phyloP scores from a whole-genome alignment of 371 early-diverging fungal genomes.

The Syncephalastrum racemosum region DNA sequence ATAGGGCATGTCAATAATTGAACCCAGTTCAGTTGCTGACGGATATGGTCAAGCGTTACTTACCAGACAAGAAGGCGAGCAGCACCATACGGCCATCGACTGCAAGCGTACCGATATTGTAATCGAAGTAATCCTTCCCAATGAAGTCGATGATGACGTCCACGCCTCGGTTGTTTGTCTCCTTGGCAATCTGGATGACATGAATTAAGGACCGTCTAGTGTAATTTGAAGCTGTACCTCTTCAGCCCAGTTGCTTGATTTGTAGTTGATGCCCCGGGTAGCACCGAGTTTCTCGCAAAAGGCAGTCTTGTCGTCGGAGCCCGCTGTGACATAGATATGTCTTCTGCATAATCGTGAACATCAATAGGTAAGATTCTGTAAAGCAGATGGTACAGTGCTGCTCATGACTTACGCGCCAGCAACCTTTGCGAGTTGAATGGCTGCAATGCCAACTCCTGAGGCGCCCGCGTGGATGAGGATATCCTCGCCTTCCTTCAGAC shows the following conservation, averaged over 20 bases:
- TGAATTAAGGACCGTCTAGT: neutral
- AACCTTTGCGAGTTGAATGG: conserved; percentile 73
- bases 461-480: conserved; percentile 83
- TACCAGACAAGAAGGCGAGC: conserved; percentile 65
- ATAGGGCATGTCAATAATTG: neutral
- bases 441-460: conserved; percentile 74
- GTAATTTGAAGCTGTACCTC: conserved; percentile 28
- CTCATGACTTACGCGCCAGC: conserved; percentile 58
- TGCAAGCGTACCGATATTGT: conserved; percentile 65
- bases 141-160: conserved; percentile 73
- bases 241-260: conserved; percentile 58
- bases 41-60: neutral
- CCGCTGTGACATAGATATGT: conserved; percentile 69
- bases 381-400: neutral
- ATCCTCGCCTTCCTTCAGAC: conserved; percentile 59
- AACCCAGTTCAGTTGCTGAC: too few species aligned
- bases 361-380: neutral
- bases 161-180: conserved; percentile 67
- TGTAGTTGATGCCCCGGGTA: conserved; percentile 76
- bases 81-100: conserved; percentile 75
- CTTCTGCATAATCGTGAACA: conserved; percentile 21
- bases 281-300: conserved; percentile 72
- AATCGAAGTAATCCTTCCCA: conserved; percentile 65
- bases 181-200: conserved; percentile 39
- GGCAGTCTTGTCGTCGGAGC: conserved; percentile 63